Percentiles rank a stretch among this genome's conserved stretches.
These are phyloP conservation scores for Globisporangium nunn DNA, from an alignment of 352 stramenopile species.

Conservation along the genomic window DNA sequence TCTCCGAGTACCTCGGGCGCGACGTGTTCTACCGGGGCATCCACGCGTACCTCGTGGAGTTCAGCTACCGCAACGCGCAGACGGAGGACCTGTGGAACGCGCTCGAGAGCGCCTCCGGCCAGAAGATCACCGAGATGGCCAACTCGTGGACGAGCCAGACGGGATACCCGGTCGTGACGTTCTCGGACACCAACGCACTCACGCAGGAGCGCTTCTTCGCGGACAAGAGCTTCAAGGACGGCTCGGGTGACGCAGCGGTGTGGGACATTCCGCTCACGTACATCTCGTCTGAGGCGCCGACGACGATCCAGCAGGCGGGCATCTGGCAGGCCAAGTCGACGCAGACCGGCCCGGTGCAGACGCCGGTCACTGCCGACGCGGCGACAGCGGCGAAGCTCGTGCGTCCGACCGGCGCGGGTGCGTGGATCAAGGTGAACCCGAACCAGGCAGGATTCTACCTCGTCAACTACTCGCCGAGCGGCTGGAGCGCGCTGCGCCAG, in stretches of 20 bases:
- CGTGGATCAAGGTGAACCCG: slow-evolving; percentile 95
- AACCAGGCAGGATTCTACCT: slow-evolving; percentile 94
- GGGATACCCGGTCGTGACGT: slow-evolving; percentile 89
- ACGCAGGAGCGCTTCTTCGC: slow-evolving; percentile 92
- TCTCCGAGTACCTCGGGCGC: slow-evolving; percentile 60
- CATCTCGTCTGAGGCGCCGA: slow-evolving; percentile 37
- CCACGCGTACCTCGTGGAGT: slow-evolving; percentile 90
- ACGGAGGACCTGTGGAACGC: slow-evolving; percentile 94
- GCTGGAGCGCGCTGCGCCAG: slow-evolving; percentile 78
- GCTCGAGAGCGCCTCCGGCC: slow-evolving; percentile 86
- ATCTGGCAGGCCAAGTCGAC: slow-evolving; percentile 54
- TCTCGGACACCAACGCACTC: slow-evolving; percentile 67
- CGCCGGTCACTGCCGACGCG: slow-evolving; percentile 3
- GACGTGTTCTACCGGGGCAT: slow-evolving; percentile 82
- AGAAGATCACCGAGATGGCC: slow-evolving; percentile 91
- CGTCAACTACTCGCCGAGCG: slow-evolving; percentile 87
- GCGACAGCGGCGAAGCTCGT: slow-evolving; percentile 12
- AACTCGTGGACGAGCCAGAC: slow-evolving; percentile 92
- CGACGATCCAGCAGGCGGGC: slow-evolving; percentile 37
- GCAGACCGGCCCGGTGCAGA: background rate
- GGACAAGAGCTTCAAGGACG: slow-evolving; percentile 54
- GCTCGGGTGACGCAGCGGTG: slow-evolving; percentile 52
- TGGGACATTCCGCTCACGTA: slow-evolving; percentile 88
- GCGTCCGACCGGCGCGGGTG: slow-evolving; percentile 16
- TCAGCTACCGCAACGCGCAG: slow-evolving; percentile 94